Evolutionary conservation across 495 filamentous ascomycete genomes (phyloP), one percentile per base, ranked within the genome.

Genomic region (Halenospora varia): DNA sequence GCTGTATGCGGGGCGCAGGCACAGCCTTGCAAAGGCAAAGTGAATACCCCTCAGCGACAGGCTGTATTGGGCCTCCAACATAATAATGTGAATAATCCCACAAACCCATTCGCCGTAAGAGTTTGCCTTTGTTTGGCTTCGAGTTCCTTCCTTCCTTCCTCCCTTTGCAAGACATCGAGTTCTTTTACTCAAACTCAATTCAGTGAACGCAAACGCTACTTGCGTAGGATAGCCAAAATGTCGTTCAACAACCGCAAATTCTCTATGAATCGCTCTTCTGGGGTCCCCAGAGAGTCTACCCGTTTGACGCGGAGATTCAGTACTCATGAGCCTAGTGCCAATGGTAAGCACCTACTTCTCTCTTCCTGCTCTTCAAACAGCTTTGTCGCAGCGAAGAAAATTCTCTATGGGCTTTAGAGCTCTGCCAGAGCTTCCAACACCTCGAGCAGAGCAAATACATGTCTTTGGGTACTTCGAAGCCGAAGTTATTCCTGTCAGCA

Each of bases 221-320:
- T 18, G 22, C 22, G 8, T 26, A 49, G 22, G 20, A 13, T 11
- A 58, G 22, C 6, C n/a, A 65, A 24, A 9, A 66, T 63, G 60
- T 65, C 60, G 70, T 81, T 80, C 55, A 64, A 66, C 55, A 68
- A 70, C 52, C 75, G 79, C 68, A 80, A 80, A 64, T 82, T 82
- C 67, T 79, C 75, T 55, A 81, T 82, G 69, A 82, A 82, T 65
- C 68, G 79, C 54, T 75, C 77, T 62, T 80, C 80, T 45, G 80
- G 80, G 35, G 71, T 76, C 11, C 80, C 79, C 25, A 68, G 71
- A 25, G 69, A 67, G 13, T 64, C 65, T 3, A 61, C 56, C 18
- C 55, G 58, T 19, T 19, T 53, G 19, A 59, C 68, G n/a, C 69
- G 80, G 41, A 74, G 79, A 52, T 81, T 81, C 61, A 81, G 78